These are phyloP conservation scores for Gossypium arboreum DNA, from an alignment of 345 rosid species.

Conservation along the genomic window DNA sequence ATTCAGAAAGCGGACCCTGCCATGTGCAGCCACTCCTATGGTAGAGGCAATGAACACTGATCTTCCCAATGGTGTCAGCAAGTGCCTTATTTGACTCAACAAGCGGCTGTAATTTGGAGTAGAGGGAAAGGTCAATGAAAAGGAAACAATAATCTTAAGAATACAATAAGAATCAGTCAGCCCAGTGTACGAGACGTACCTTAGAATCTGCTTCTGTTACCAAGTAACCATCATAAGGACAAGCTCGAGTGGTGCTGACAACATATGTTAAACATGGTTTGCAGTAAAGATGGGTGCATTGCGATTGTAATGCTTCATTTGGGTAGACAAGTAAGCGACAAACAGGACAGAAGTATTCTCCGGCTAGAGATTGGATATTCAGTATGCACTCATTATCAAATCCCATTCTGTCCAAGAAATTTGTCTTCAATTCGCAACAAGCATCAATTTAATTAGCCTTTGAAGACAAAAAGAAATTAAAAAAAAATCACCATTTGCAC, in stretches of 20 bases:
- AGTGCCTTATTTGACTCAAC: conserved; percentile 54
- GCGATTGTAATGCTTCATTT: conserved; percentile 78
- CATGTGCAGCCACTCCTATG: conserved; percentile 83
- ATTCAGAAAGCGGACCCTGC: conserved; percentile 67
- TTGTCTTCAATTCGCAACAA: conserved; percentile 9
- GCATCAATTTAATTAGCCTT: conserved; percentile 6
- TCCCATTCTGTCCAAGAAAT: conserved; percentile 42
- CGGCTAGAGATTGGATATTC: conserved; percentile 65
- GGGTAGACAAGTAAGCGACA: conserved; percentile 73
- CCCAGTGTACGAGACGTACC: conserved; percentile 31
- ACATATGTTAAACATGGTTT: conserved; percentile 62
- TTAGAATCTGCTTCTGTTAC: conserved; percentile 83
- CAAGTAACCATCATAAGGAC: conserved; percentile 77
- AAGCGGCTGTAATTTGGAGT: conserved; percentile 51
- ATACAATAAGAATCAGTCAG: not conserved
- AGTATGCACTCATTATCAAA: conserved; percentile 69
- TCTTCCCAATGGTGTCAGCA: conserved; percentile 64
- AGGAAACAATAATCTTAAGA: not conserved
- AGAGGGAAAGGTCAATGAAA: conserved; percentile 2
- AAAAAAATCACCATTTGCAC: not conserved
- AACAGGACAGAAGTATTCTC: conserved; percentile 78
- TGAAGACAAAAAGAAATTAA: not conserved
- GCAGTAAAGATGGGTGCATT: conserved; percentile 79
- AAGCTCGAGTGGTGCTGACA: conserved; percentile 61
- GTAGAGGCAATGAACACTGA: conserved; percentile 57